Base-by-base conservation (phyloP, 2,329 filamentous ascomycete species). In the Colletotrichum lupini region DNA sequence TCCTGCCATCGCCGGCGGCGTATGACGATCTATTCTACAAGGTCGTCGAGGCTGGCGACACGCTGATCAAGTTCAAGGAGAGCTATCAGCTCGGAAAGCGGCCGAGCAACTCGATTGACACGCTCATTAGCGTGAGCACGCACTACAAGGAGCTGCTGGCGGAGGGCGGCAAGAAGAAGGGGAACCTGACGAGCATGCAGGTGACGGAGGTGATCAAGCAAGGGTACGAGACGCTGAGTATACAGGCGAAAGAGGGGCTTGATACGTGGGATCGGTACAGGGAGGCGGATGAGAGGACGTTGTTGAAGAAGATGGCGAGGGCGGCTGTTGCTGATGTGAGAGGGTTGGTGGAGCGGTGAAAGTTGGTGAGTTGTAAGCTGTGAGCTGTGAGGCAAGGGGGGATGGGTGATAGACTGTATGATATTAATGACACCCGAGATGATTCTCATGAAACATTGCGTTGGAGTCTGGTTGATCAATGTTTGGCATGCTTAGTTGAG, bases 11-110 rank as follows among this genome's bases (percentile, higher is more conserved):
- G 35, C 92, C 95, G 0, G 90, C 93, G 22, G 92, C 94, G 1
- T 98, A 98, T 82, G 97, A 99, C 78, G 97, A 99, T 79, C 87
- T 99, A 0, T 98, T 99, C 84, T 99, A 99, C 89, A 99, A 99
- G 84, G 90, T 98, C 2, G 95, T 98, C 30, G 97, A 99, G 83
- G 94, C 93, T 2, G 95, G 95, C 12, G 94, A 97, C 61, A 89
- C 94, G 14, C 88, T 98, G 26, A 85, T 88, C 37, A 95, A 94
- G 79, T 98, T 98, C 84, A 91, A 94, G 53, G 91, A 95, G 75
- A 92, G 90, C 11, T 98, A 97, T 81, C 84, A 85, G 5, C 83
- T 93, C 19, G 85, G 84, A 2, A 89, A 87, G 73, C 83, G 90
- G 58, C 83, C 87, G 26, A 90, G 88, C 58, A 93, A 89, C 83